A percentile compares a stretch with the other conserved stretches of the same genome.
Conservation (phyloP, 73 alveolate species). For the Symbiodinium pilosum region DNA sequence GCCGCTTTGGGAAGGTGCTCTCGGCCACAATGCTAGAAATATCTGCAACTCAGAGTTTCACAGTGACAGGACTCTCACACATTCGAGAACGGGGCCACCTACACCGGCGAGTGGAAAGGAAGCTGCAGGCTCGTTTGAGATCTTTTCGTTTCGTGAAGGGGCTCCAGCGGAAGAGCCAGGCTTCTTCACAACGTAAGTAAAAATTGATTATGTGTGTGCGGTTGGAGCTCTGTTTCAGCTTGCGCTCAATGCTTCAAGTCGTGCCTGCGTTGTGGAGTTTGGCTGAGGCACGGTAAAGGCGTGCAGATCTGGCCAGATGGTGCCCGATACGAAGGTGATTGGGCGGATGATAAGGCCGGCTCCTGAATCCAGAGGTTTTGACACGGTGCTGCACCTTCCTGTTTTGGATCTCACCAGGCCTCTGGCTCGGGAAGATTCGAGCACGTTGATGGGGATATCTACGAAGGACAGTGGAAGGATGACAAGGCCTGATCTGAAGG, state of each 20-base stretch:
- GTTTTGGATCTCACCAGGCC: conserved; percentile 2
- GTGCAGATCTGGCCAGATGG: conserved; percentile 90
- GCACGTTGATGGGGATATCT: conserved; percentile 94
- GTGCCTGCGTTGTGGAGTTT: too few species aligned
- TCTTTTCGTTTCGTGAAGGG: too few species aligned
- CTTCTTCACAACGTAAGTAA: not conserved
- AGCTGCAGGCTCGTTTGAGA: conserved; percentile 73
- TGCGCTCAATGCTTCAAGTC: too few species aligned
- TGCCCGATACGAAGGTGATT: conserved; percentile 81
- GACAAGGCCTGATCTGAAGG: conserved; percentile 48
- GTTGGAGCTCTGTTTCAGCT: too few species aligned
- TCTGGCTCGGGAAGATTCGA: conserved; percentile 84
- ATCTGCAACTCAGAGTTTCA: too few species aligned
- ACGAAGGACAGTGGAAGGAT: conserved; percentile 76
- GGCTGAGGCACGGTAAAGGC: conserved; percentile 91
- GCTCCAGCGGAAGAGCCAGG: too few species aligned
- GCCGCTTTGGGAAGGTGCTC: conserved; percentile 4
- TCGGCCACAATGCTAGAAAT: too few species aligned
- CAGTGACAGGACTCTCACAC: conserved; percentile 74
- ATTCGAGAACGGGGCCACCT: conserved; percentile 89
- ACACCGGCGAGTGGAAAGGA: conserved; percentile 95
- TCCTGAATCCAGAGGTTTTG: not conserved
- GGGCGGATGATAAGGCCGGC: conserved; percentile 58
- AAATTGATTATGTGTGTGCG: too few species aligned
- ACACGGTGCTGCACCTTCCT: not conserved